Base-by-base conservation (phyloP, 129 eudicot genomes). In the Ambrosia artemisiifolia region DNA sequence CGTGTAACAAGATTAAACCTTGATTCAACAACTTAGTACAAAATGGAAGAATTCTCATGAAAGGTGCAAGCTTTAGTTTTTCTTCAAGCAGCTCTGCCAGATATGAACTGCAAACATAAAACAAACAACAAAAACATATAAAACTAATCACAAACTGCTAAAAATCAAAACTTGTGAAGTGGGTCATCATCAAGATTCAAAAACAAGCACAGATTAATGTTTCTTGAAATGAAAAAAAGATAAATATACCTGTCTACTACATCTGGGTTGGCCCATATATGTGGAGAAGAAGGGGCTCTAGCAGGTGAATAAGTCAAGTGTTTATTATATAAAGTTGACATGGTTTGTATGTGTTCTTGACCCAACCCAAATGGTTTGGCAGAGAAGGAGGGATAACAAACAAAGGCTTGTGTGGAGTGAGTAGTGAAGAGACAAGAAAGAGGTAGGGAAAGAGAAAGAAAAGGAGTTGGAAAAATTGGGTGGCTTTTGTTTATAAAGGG, bases 261-360 rank as follows among this genome's bases (percentile, higher is more conserved):
- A 86, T 88, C 90, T 35, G 88, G 67, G 68, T 89, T 85, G 75
- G 83, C 75, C 81, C 95, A 84, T 61, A 86, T 77, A 62, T 84
- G 89, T n/a, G 96, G 92, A 66, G 97, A 88, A 50, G 81, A 79
- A 63, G 82, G 68, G 67, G 80, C 80, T 82, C 97, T 78, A 5
- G 97, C 92, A 7, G 97, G 97, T 10, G 95, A 88, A 76, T 78
- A 91, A 78, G 75, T 86, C 63, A 81, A 33, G 77, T 82, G 84
- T 55, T 86, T 89, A 54, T 68, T 69, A 47, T 88, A 91, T 44
- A 91, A 61, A 80, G 87, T 87, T 69, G 97, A 91, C 97, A 91
- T 91, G 80, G 55, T 49, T 75, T 16, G 59, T 3, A 40, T 10
- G 6, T 2, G 33, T 2, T 62, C 57, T 70, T 28, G 28, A n/a